Conservation (phyloP, 2,329 filamentous ascomycete species). For the Rachicladosporium sp. region DNA sequence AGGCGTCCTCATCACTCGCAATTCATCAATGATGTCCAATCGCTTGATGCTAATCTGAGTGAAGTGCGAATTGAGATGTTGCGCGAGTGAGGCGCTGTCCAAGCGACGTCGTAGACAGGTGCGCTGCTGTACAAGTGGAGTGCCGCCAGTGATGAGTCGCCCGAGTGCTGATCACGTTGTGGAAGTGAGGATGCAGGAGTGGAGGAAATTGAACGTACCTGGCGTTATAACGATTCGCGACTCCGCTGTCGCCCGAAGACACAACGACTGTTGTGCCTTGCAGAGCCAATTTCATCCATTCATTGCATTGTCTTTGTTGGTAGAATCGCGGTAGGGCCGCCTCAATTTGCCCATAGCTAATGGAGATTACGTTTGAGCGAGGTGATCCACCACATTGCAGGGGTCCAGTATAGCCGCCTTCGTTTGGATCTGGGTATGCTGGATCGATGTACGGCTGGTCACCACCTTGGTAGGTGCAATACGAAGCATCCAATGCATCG, state of each 20-base stretch:
- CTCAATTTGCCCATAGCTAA: conserved; percentile 44
- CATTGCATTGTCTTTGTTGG: conserved; percentile 40
- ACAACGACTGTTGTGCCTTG: conserved; percentile 41
- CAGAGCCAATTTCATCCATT: conserved; percentile 46
- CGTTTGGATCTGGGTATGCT: conserved; percentile 23
- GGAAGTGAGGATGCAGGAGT: no score
- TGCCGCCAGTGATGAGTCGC: no score
- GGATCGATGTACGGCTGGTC: conserved; percentile 28
- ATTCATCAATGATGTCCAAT: no score
- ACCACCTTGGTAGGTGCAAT: conserved; percentile 28
- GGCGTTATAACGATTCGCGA: conserved; percentile 12
- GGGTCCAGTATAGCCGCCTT: conserved; percentile 27
- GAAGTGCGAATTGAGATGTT: no score
- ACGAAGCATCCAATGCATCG: conserved; percentile 32
- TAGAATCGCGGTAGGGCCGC: conserved; percentile 37
- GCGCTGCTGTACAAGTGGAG: no score
- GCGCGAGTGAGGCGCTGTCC: no score
- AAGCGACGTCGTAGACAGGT: no score
- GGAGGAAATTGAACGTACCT: conserved; percentile 1
- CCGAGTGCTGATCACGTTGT: no score
- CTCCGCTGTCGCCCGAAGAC: conserved; percentile 36
- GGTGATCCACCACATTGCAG: conserved; percentile 34
- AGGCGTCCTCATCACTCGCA: no score
- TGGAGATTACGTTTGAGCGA: conserved; percentile 42
- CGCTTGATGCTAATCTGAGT: no score